phyloP scores from a whole-genome alignment of 2,329 filamentous ascomycete genomes.

The Nemania diffusa region DNA sequence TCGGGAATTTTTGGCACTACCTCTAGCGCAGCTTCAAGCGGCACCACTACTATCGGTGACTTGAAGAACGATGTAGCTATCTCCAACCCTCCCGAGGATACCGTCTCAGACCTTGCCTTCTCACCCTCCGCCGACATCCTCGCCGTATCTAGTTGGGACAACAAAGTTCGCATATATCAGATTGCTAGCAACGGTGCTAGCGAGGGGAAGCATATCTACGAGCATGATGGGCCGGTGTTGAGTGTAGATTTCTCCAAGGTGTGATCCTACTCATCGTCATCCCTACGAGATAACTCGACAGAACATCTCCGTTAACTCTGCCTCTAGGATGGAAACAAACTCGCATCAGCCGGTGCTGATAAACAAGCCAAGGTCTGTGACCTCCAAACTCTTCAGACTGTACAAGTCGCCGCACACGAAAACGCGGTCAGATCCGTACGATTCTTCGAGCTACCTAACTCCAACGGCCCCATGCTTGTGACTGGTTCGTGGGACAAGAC shows the following conservation, averaged over 20 bases:
- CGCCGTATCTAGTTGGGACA: constrained; percentile 95
- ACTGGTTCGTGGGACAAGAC: constrained; percentile 95
- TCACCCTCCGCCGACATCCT: constrained; percentile 75
- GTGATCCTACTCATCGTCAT: constrained; percentile 49
- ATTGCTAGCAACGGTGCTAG: constrained; percentile 81
- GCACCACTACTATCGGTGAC: constrained; percentile 81
- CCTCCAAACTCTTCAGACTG: constrained; percentile 72
- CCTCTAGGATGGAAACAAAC: constrained; percentile 83
- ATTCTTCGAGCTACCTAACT: constrained; percentile 75
- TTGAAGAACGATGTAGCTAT: constrained; percentile 89
- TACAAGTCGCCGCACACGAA: constrained; percentile 85
- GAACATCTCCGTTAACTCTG: not conserved
- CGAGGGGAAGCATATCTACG: constrained; percentile 85
- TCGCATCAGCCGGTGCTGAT: constrained; percentile 89
- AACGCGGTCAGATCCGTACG: constrained; percentile 81
- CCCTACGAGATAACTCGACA: not conserved
- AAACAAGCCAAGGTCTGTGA: constrained; percentile 92
- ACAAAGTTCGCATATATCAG: constrained; percentile 97
- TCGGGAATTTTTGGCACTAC: constrained; percentile 70
- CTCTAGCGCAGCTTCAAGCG: constrained; percentile 59
- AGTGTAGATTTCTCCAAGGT: constrained; percentile 90
- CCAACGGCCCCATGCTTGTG: constrained; percentile 81
- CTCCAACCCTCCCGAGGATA: constrained; percentile 82
- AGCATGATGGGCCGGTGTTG: constrained; percentile 86
- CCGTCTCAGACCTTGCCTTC: constrained; percentile 88